Evolutionary conservation across 2,329 filamentous ascomycete species (phyloP).

Genomic region (Clonostachys chloroleuca): DNA sequence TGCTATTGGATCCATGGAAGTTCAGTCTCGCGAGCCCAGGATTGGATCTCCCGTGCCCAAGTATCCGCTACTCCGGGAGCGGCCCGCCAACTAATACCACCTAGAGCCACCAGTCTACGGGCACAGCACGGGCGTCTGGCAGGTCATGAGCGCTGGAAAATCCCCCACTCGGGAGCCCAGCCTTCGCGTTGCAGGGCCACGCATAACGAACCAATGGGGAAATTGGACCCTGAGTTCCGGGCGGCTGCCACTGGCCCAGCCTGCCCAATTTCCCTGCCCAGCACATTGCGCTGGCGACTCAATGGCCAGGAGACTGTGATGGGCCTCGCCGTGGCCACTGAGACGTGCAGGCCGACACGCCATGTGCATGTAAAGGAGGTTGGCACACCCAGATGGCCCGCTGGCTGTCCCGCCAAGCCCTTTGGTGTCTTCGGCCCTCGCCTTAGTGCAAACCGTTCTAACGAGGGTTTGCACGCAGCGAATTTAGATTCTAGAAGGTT

Average conservation of each 20-base stretch:
- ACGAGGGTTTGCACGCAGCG: conserved; percentile 27
- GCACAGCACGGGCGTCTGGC: background rate
- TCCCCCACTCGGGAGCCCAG: background rate
- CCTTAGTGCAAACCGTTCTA: conserved; percentile 8
- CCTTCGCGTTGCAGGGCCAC: background rate
- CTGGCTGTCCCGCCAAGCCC: background rate
- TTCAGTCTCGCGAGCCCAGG: background rate
- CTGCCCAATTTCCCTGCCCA: background rate
- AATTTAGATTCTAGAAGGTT: conserved; percentile 37
- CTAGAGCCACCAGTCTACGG: background rate
- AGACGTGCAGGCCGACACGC: background rate
- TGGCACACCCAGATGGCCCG: background rate
- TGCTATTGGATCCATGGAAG: too few relatives aligned
- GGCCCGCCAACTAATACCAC: background rate
- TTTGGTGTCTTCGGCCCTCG: background rate
- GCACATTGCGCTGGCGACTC: background rate
- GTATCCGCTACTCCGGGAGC: background rate
- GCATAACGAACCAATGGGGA: background rate
- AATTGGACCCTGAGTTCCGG: background rate
- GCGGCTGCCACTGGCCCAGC: background rate
- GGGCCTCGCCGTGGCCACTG: background rate
- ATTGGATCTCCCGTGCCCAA: background rate
- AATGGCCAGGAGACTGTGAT: background rate
- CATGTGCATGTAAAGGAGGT: background rate
- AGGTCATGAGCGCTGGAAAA: background rate